Evolutionary conservation across 2,329 filamentous ascomycete species (phyloP).

Genomic region (Capronia americana): DNA sequence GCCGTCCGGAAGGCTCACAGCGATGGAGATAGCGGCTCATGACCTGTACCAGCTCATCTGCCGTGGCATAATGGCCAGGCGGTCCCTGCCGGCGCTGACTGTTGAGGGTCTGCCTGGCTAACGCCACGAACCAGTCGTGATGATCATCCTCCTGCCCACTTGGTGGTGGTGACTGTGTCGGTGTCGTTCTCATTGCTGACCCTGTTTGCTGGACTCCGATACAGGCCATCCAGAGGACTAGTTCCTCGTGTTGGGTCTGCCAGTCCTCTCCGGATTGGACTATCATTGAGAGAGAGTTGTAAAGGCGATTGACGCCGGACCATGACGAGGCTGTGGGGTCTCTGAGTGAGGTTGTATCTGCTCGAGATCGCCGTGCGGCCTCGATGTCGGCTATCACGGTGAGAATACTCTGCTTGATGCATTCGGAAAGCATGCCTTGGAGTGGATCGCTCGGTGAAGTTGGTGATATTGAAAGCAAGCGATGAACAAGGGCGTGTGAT

Average conservation of each 20-base stretch:
- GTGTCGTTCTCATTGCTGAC: background rate
- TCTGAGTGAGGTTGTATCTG: background rate
- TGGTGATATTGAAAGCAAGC: constrained; percentile 21
- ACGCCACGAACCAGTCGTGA: constrained; percentile 23
- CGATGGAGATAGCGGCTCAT: constrained; percentile 28
- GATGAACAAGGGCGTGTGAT: constrained; percentile 26
- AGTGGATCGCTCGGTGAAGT: background rate
- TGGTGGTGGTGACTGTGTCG: background rate
- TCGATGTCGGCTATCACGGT: constrained; percentile 20
- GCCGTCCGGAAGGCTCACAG: constrained; percentile 22
- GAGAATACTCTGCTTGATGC: constrained; percentile 26
- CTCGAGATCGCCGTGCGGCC: constrained; percentile 1
- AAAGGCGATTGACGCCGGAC: constrained; percentile 16
- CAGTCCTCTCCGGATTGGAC: constrained; percentile 13
- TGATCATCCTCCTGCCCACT: constrained; percentile 1
- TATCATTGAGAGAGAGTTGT: constrained; percentile 8
- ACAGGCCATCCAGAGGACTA: constrained; percentile 30
- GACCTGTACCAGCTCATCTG: constrained; percentile 20
- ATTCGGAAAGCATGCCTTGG: constrained; percentile 19
- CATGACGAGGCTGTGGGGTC: constrained; percentile 17
- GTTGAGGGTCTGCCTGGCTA: constrained; percentile 19
- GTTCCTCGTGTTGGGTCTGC: constrained; percentile 22
- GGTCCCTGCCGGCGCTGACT: constrained; percentile 5
- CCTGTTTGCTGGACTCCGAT: constrained; percentile 16
- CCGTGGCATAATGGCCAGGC: background rate